These are phyloP conservation scores for Globisporangium middletonii DNA, from an alignment of 352 stramenopile species.

Conservation along the genomic window DNA sequence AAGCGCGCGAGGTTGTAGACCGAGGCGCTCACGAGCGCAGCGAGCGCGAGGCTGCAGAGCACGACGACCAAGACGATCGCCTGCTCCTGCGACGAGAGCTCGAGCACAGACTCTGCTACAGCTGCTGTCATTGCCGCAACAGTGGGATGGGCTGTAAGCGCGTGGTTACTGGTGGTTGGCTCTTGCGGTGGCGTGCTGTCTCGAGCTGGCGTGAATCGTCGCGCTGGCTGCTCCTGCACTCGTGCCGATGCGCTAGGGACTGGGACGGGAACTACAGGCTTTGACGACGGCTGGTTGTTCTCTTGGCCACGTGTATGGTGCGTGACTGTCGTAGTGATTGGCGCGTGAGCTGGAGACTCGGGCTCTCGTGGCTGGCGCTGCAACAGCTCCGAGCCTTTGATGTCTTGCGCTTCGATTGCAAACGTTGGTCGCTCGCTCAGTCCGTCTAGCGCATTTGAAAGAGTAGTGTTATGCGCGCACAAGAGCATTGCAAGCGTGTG, in stretches of 20 bases:
- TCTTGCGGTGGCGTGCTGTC: neutral
- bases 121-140: neutral
- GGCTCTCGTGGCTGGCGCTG: neutral
- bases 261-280: too few species aligned
- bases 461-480: neutral
- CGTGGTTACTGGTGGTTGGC: neutral
- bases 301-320: neutral
- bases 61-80: conserved; percentile 51
- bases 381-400: conserved; percentile 42
- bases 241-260: too few species aligned
- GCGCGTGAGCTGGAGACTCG: neutral
- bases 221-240: too few species aligned
- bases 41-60: conserved; percentile 28
- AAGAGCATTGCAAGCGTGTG: neutral
- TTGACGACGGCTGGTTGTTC: too few species aligned
- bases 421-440: conserved; percentile 31
- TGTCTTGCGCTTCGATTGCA: conserved; percentile 49
- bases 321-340: neutral
- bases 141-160: neutral
- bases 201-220: too few species aligned
- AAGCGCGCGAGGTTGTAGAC: conserved; percentile 37
- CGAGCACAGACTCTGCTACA: conserved; percentile 19
- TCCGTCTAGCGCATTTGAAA: conserved; percentile 22
- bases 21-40: conserved; percentile 28
- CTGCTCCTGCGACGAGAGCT: conserved; percentile 56